phyloP scores from a whole-genome alignment of 179 eudicot genomes.

The Vitellaria paradoxa region DNA sequence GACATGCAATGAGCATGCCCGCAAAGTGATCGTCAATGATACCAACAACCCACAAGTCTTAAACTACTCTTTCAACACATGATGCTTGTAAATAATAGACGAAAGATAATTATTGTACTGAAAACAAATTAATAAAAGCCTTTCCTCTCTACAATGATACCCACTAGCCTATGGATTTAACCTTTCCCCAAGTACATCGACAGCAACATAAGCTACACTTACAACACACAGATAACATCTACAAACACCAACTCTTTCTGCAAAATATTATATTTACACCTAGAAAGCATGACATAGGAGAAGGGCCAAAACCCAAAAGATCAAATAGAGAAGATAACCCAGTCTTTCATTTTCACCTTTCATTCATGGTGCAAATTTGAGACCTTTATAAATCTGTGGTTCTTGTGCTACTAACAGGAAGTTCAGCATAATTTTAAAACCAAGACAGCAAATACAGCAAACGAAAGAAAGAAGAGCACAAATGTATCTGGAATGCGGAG shows the following conservation, averaged over 20 bases:
- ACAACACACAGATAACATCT: neutral
- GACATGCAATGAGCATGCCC: too few relatives aligned
- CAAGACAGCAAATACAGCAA: constrained; percentile 1
- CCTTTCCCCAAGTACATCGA: neutral
- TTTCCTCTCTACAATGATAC: neutral
- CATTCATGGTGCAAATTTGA: constrained; percentile 7
- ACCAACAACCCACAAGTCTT: too few relatives aligned
- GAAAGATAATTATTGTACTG: too few relatives aligned
- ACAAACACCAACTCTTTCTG: constrained; percentile 13
- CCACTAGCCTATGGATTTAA: neutral
- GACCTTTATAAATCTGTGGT: constrained; percentile 22
- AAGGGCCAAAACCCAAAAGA: constrained; percentile 5
- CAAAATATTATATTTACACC: constrained; percentile 14
- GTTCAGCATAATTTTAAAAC: constrained; percentile 18
- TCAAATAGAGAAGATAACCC: constrained; percentile 2
- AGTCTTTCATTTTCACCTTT: constrained; percentile 13
- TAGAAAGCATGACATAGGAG: neutral
- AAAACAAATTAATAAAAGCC: neutral
- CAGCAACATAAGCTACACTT: constrained; percentile 3
- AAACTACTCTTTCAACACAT: too few relatives aligned
- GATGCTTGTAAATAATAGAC: too few relatives aligned
- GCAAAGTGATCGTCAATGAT: too few relatives aligned
- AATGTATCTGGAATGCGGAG: constrained; percentile 22
- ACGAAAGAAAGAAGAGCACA: constrained; percentile 5
- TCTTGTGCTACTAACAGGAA: constrained; percentile 20